These are phyloP conservation scores for Beauveria caledonica DNA, from an alignment of 2,329 filamentous ascomycete species.

Conservation along the genomic window DNA sequence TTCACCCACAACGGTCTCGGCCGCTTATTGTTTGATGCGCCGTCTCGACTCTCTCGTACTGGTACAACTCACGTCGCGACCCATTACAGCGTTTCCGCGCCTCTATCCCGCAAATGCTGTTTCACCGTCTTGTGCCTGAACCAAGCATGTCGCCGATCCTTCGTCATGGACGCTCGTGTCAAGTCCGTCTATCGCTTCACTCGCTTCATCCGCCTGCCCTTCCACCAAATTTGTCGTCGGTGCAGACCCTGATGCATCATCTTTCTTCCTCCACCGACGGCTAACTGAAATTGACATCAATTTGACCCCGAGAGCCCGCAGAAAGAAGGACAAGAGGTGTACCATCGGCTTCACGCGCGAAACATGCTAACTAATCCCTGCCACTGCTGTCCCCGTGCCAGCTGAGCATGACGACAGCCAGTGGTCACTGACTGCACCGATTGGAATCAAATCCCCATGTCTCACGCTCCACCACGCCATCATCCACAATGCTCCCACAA, in stretches of 20 bases:
- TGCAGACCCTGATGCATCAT: not conserved
- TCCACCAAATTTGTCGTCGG: not conserved
- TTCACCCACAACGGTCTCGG: not conserved
- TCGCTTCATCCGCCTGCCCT: not conserved
- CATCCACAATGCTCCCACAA: not conserved
- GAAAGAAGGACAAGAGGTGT: not conserved
- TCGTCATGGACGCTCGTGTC: not conserved
- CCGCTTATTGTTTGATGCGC: not conserved
- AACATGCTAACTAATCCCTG: not conserved
- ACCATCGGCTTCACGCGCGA: not conserved
- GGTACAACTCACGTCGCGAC: not conserved
- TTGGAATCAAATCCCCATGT: not conserved
- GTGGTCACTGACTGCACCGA: not conserved
- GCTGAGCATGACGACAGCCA: slow-evolving; percentile 6
- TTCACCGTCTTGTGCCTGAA: not conserved
- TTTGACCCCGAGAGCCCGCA: too few relatives aligned
- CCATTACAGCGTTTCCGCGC: not conserved
- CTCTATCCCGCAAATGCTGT: not conserved
- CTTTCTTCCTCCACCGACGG: not conserved
- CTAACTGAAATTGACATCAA: too few relatives aligned
- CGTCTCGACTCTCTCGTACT: not conserved
- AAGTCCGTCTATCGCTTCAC: not conserved
- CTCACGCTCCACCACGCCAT: not conserved
- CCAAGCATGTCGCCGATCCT: not conserved
- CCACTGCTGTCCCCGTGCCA: not conserved